Evolutionary conservation across 768 basidiomycete species (phyloP).

Genomic region (Glaciozyma martinii): DNA sequence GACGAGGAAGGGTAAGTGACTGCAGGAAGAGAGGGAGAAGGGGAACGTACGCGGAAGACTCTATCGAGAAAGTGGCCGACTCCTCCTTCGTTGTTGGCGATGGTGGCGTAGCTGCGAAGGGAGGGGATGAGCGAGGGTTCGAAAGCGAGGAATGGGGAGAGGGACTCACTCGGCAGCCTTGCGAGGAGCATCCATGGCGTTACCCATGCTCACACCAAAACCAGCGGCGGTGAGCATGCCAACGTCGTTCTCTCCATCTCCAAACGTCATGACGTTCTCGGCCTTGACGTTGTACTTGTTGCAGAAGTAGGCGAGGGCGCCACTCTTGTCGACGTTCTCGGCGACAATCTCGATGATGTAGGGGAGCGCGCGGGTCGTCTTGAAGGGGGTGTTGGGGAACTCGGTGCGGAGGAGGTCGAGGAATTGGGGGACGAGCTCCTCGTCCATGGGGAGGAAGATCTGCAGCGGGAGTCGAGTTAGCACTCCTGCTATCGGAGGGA

Average conservation of each 20-base stretch:
- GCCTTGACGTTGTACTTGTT: constrained; percentile 28
- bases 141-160: background rate
- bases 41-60: constrained; percentile 20
- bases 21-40: background rate
- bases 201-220: constrained; percentile 26
- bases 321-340: constrained; percentile 32
- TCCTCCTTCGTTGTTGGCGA: constrained; percentile 32
- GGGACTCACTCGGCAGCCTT: constrained; percentile 13
- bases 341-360: constrained; percentile 33
- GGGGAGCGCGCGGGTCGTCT: constrained; percentile 32
- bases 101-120: constrained; percentile 13
- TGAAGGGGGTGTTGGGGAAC: constrained; percentile 28
- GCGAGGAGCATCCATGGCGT: constrained; percentile 30
- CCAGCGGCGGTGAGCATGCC: constrained; percentile 29
- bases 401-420: constrained; percentile 27
- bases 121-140: background rate
- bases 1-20: background rate
- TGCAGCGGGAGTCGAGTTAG: background rate
- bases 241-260: constrained; percentile 32
- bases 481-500: no score
- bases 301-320: constrained; percentile 31
- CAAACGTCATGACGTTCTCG: constrained; percentile 32
- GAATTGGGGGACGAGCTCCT: constrained; percentile 27
- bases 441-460: constrained; percentile 34
- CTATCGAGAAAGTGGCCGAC: constrained; percentile 30